Base-by-base conservation (phyloP, 1,139 yeast genomes). In the Pichia sp. region DNA sequence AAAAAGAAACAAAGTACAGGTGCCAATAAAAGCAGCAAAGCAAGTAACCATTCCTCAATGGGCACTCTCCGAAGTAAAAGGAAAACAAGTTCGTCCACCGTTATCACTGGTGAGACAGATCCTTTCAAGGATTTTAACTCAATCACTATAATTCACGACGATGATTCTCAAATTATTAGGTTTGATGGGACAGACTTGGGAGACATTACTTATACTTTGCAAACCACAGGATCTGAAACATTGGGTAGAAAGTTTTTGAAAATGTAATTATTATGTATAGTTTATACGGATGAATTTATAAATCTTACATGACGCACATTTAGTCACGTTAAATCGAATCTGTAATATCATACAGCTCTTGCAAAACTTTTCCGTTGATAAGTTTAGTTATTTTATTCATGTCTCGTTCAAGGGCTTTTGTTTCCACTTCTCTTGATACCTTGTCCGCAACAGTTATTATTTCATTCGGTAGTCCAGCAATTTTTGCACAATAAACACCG, bases 111-210 rank as follows among this genome's bases (percentile, higher is more conserved):
- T 3, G 76, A 68, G 20, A 68, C 74, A 43, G 97, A 92, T 70
- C 97, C 97, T 16, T 93, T 93, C 71, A 86, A 83, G 54, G 84
- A 84, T 64, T 93, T 93, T 73, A 89, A 86, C 65, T 91, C 97
- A 0, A 90, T 93, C 63, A 89, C 97, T 3, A 75, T 93, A 64
- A 90, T 90, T 64, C 93, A 91, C 67, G 59, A 61, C 46, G 86
- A 81, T 50, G 75, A 72, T 45, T 76, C 73, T 46, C 72, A 75
- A 52, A 71, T 80, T 1, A 73, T 79, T 65, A 66, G 74, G 2
- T 80, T 76, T 61, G 80, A 79, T 24, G 84, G 81, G 40, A 78
- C 75, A 38, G 78, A 79, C 36, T 71, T 82, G 9, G 85, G 90
- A 4, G 85, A 84, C 61, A 81, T 87, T 16, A 80, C 87, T 1